phyloP scores from a whole-genome alignment of 208 protist species.

The Crithidia brevicula region DNA sequence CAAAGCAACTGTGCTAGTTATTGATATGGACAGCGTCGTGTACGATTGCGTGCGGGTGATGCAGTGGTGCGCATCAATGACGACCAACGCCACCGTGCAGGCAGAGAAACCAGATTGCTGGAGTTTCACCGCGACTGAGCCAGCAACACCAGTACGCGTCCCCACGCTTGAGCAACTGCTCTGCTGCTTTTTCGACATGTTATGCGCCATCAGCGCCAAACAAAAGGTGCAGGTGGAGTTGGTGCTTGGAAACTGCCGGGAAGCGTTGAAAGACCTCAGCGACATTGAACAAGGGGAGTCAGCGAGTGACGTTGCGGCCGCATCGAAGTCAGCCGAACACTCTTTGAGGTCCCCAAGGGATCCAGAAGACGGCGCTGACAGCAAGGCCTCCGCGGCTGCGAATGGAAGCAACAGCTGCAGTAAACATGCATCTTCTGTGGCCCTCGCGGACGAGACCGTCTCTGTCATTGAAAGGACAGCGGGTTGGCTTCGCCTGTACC shows the following conservation, averaged over 20 bases:
- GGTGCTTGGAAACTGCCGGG: constrained; percentile 19
- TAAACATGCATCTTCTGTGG: background rate
- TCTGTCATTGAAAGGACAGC: background rate
- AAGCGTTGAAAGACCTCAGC: constrained; percentile 5
- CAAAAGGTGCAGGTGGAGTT: constrained; percentile 11
- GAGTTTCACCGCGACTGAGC: background rate
- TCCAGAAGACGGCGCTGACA: too few species aligned
- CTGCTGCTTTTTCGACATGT: constrained; percentile 13
- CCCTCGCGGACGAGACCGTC: background rate
- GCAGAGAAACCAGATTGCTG: too few species aligned
- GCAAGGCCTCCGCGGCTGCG: too few species aligned
- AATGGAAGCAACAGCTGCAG: background rate
- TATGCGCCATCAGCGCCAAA: background rate
- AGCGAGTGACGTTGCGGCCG: too few species aligned
- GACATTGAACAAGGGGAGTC: background rate
- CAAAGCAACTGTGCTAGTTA: constrained; percentile 3
- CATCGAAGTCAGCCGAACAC: too few species aligned
- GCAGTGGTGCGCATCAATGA: background rate
- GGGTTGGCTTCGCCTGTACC: constrained; percentile 22
- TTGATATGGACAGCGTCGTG: constrained; percentile 24
- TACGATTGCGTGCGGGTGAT: constrained; percentile 18
- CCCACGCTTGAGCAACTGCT: constrained; percentile 10
- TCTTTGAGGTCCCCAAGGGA: too few species aligned
- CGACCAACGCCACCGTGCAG: too few species aligned
- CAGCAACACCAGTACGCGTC: background rate